phyloP scores from a whole-genome alignment of 768 basidiomycete species.

The Xerocomellus intermedius region DNA sequence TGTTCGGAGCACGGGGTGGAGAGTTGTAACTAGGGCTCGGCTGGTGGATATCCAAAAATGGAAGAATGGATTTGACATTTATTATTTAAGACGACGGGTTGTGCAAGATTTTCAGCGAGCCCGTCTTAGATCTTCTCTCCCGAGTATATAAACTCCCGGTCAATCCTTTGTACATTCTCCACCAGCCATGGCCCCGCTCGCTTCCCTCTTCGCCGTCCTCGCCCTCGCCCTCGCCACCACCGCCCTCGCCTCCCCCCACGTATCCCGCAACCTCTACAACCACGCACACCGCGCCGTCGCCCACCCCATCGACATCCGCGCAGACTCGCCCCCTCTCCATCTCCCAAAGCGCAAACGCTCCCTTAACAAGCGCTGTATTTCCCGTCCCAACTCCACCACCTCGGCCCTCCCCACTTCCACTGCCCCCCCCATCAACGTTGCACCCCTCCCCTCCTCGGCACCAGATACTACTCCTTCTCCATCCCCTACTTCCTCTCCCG shows the following conservation, averaged over 20 bases:
- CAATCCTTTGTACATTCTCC: constrained; percentile 15
- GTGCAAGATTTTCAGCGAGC: not conserved
- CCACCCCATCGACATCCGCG: not conserved
- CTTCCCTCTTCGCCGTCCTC: constrained; percentile 44
- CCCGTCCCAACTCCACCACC: constrained; percentile 19
- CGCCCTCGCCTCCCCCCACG: constrained; percentile 38
- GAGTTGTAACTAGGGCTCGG: not conserved
- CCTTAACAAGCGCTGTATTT: constrained; percentile 27
- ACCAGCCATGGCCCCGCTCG: constrained; percentile 34
- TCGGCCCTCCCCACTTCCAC: not conserved
- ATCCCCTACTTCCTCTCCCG: not conserved
- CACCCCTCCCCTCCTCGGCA: not conserved
- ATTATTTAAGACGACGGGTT: not conserved
- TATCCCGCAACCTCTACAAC: constrained; percentile 26
- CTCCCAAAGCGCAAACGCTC: constrained; percentile 24
- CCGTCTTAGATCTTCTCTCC: not conserved
- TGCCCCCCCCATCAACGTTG: constrained; percentile 26
- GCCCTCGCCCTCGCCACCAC: constrained; percentile 38
- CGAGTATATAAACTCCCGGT: constrained; percentile 13
- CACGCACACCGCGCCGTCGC: constrained; percentile 22
- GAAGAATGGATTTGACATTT: not conserved
- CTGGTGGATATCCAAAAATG: not conserved
- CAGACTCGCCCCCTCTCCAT: not conserved
- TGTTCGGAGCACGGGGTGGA: constrained; percentile 66
- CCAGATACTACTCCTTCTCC: not conserved